Base-by-base conservation (phyloP, 306 rosid species). In the Dalbergia cochinchinensis region DNA sequence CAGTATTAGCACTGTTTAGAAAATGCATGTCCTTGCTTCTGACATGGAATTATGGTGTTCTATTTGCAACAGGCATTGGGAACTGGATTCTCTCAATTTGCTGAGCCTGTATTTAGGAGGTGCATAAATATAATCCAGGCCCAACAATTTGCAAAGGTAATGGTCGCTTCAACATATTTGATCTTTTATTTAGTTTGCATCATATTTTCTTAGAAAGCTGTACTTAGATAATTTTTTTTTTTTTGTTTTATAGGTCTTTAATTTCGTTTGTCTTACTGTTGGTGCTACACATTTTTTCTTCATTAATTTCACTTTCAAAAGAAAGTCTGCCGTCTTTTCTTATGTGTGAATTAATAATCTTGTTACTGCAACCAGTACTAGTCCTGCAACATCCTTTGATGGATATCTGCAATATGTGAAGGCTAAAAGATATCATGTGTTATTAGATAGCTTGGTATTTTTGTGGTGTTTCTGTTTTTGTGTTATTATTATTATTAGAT, bases 21-120 rank as follows among this genome's bases (percentile, higher is more conserved):
- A 42, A 78, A 16, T 80, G 37, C 57, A 60, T 80, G 79, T 71
- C 31, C 75, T 44, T 80, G 71, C 64, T 72, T 11, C 54, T 77
- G 65, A 62, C 54, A 41, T 54, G n/a, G 11, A 85, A 10, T 69
- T 51, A 53, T 77, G 76, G 11, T 33, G 15, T 72, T 83, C 68
- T 18, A 50, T 74, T 86, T 84, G 61, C 74, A 80, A 67, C 91
- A 96, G 99, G 99, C 98, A 48, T 68, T 96, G 89, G 98, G 99
- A 55, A 73, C 90, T 1, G 99, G 98, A 84, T 96, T 96, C 83
- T 60, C 99, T 74, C 96, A 85, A 81, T 96, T 93, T 63, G 92
- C 99, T 33, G 97, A 89, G 83, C 98, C 99, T 44, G 99, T 96
- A 77, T 96, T 88, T 83, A 94, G 88, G 93, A 93, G 99, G 86